Evolutionary conservation across 2,329 filamentous ascomycete species (phyloP), one percentile per base, ranked within the genome.

Genomic region (Xylaria hypoxylon): DNA sequence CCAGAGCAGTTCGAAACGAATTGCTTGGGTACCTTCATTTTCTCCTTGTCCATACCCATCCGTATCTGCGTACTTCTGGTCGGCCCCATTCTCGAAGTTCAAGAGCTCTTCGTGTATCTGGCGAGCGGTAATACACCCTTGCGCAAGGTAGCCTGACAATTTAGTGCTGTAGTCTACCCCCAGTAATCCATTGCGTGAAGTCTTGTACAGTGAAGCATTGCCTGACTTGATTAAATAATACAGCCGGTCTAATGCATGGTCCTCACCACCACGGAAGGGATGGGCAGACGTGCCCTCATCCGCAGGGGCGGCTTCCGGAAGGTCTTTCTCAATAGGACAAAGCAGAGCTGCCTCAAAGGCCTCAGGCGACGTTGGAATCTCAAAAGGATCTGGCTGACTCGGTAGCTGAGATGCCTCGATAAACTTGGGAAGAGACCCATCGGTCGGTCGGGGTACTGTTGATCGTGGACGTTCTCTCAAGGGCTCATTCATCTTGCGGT

Each of bases 1-100:
- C 92, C 90, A 93, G 0, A 95, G 78, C 0, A 96, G 81, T 74
- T 95, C 91, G 62, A 92, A 90, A 0, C 92, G 86, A 1, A 95
- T 85, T 0, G 84, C 86, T 38, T 85, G 85, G 0, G 90, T 93
- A 0, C 92, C 91, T 33, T 87, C 86, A 58, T 90, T 94, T 76
- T 94, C 90, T 0, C 92, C 92, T 56, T 88, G 78, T 0, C 88
- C 90, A 63, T 89, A 94, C 0, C 90, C 90, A 1, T 79, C 66
- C 0, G 81, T 81, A 0, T 78, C 73, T 31, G 81, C 73, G 52
- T 82, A 82, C 1, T 71, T 64, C 0, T 77, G 65, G 0, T 84
- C 78, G 0, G 76, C 79, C 1, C 90, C 92, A 47, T 93, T 84
- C 78, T 95, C 92, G 65, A 92, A 92, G 26, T 85, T 84, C 5